Percentiles rank a stretch among this genome's conserved stretches.
Conservation (phyloP, 176 grass and related monocot genomes). For the Alloteropsis semialata region DNA sequence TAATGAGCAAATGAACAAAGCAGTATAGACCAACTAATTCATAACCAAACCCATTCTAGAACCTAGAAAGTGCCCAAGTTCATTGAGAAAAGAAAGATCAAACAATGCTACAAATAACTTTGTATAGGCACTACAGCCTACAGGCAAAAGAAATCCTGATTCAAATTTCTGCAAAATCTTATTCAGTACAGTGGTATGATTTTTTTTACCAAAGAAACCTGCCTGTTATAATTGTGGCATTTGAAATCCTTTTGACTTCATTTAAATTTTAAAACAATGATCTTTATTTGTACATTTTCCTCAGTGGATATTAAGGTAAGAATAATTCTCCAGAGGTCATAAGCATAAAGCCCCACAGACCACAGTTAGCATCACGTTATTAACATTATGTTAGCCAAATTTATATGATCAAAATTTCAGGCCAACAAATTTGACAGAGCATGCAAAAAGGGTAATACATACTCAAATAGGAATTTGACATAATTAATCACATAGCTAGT, state of each 20-base stretch:
- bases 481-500: constrained; percentile 99
- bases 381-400: not conserved
- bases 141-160: not conserved
- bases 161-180: constrained; percentile 1
- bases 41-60: constrained; percentile 4
- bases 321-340: constrained; percentile 7
- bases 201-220: not conserved
- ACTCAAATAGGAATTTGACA: constrained; percentile 98
- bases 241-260: constrained; percentile 12
- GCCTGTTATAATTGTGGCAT: not conserved
- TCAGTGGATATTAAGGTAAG: constrained; percentile 7
- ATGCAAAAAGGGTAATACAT: constrained; percentile 30
- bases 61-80: constrained; percentile 11
- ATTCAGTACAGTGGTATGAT: not conserved
- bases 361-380: not conserved
- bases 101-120: not conserved
- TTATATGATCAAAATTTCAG: not conserved
- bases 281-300: not conserved
- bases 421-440: not conserved
- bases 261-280: not conserved
- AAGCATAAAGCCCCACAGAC: constrained; percentile 9
- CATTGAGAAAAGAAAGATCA: not conserved
- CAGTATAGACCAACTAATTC: not conserved
- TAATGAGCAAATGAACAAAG: constrained; percentile 11
- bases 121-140: not conserved